Evolutionary conservation across 495 filamentous ascomycete genomes (phyloP), one percentile per base, ranked within the genome.

Genomic region (Talaromyces stipitatus): DNA sequence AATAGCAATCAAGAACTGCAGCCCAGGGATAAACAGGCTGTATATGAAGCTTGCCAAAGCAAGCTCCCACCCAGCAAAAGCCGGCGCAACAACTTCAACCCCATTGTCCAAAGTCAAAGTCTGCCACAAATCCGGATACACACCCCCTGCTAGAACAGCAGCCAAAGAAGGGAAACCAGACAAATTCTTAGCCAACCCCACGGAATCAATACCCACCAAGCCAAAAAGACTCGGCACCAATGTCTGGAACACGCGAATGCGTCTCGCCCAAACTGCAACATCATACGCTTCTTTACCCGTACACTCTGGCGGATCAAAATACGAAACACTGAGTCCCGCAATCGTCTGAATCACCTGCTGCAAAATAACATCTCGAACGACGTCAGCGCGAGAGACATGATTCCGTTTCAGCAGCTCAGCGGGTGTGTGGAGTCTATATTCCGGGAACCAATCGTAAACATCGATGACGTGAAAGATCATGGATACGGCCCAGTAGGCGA

Each of bases 381-480:
- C 90, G 60, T 96, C 85, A 70, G 78, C 86, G 53, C 88, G 81
- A 53, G 86, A 81, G 47, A 90, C 92, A 62, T 87, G 90, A 71
- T 97, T 97, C 57, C 92, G 79, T 69, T 89, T 87, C 16, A 85
- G 67, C 54, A 96, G 80, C 64, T 96, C 92, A 51, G 88, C 90
- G 26, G 92, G 91, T 0, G 92, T 96, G 77, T 96, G 92, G 43
- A 97, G 75, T 52, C 92, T 85, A 73, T 96, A 95, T 61, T 91
- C 80, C 29, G 89, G 82, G 66, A 94, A 92, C 38, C 89, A 79
- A 67, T 94, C 86, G 67, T 85, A 83, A 48, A 83, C 72, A 72
- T 96, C 92, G 64, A 97, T 79, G 59, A 83, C 66, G 73, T 96
- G 90, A 74, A 94, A 98, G 64, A 94, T 69, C 68, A 88, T 72